Base-by-base conservation (phyloP, 176 grass and related monocot genomes). In the Oryza coarctata region DNA sequence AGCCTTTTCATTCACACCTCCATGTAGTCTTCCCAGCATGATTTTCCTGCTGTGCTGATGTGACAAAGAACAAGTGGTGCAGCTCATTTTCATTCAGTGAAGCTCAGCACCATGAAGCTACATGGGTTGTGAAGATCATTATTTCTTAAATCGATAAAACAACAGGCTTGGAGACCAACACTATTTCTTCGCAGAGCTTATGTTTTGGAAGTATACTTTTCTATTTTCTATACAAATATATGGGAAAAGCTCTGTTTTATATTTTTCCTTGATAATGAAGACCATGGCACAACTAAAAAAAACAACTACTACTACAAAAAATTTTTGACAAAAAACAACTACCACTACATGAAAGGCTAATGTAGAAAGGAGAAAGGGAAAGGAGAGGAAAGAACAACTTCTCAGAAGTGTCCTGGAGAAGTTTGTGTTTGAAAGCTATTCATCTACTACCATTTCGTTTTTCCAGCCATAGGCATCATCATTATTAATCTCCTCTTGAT, bases 361-460 rank as follows among this genome's bases (percentile, higher is more conserved):
- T 71, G 50, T 18, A 52, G 70, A 70, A 68, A 75, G 36, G 29
- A 22, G 68, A 60, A 60, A 23, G 20, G 22, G 22, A 65, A 63
- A 18, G 11, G 32, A 25, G 27, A 12, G 23, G n/a, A n/a, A 71
- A 44, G 18, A 31, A 67, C n/a, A 3, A 17, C 32, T 36, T 67
- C n/a, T 23, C 50, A 74, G 38, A 45, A 9, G 65, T 25, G 43
- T 62, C 60, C 26, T 12, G 34, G 10, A 41, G 72, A 84, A 68
- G 60, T 44, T 77, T 92, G 84, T 76, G 80, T 44, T 65, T 63
- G 76, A 87, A 89, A 84, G 65, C 44, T 81, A 39, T 57, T 49
- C 31, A 39, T 69, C 38, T 25, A 60, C 20, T 36, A 22, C 6
- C 62, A 52, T 36, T 14, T 57, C 79, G 49, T 83, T 88, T 88